Percentiles rank a stretch among this genome's conserved stretches.
phyloP scores from a whole-genome alignment of 176 grass and related monocot genomes.

The Typha latifolia region DNA sequence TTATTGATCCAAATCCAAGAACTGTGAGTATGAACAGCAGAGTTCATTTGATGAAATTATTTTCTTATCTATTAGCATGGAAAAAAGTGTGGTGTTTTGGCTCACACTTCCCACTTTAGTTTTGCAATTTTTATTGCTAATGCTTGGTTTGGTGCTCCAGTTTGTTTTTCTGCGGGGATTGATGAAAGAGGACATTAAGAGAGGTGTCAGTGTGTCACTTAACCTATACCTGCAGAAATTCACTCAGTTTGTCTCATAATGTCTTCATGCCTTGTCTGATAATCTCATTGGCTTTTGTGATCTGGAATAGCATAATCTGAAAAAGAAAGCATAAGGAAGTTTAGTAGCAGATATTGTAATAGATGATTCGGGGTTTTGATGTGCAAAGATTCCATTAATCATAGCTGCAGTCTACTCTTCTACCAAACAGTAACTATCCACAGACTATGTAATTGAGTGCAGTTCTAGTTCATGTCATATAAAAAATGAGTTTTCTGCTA shows the following conservation, averaged over 20 bases:
- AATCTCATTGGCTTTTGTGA: not conserved
- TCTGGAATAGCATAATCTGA: too few species aligned
- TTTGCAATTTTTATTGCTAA: not conserved
- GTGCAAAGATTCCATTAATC: too few species aligned
- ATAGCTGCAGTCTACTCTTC: too few species aligned
- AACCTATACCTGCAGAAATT: not conserved
- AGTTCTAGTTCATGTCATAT: too few species aligned
- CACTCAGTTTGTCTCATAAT: not conserved
- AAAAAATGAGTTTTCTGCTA: too few species aligned
- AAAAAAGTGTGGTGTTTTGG: not conserved
- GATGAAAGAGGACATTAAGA: not conserved
- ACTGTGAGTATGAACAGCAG: conserved; percentile 45
- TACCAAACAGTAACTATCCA: too few species aligned
- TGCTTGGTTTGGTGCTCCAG: not conserved
- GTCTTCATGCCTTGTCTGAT: not conserved
- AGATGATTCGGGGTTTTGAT: too few species aligned
- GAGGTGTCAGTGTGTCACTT: not conserved
- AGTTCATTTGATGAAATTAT: conserved; percentile 2
- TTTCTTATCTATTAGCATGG: conserved; percentile 22
- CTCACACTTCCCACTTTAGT: not conserved
- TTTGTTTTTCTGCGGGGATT: not conserved
- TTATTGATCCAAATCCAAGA: conserved; percentile 83
- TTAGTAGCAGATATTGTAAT: too few species aligned
- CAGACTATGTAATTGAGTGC: too few species aligned
- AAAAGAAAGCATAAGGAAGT: too few species aligned